These are phyloP conservation scores for Ogataea neopini DNA, from an alignment of 805 yeast species.

Conservation along the genomic window DNA sequence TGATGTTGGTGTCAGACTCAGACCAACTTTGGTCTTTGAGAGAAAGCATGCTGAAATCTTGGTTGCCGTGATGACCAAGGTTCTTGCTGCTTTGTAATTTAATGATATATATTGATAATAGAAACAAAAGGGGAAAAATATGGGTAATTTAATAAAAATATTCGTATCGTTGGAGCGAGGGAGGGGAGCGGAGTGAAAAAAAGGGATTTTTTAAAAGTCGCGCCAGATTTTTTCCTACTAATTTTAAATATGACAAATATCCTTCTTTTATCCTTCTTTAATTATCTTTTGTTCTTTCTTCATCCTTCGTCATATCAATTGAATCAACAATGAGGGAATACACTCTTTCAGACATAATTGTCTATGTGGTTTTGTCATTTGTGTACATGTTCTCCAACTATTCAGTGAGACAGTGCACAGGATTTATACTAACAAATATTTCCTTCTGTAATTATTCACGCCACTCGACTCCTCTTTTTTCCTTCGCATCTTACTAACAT, in stretches of 20 bases:
- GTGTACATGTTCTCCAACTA: slow-evolving; percentile 30
- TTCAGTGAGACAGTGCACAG: slow-evolving; percentile 20
- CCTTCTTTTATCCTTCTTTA: not conserved
- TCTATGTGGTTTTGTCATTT: slow-evolving; percentile 26
- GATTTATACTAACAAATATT: slow-evolving; percentile 21
- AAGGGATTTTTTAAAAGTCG: not conserved
- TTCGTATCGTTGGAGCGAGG: too few relatives aligned
- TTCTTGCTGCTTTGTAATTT: slow-evolving; percentile 28
- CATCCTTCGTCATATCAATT: not conserved
- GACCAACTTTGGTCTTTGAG: slow-evolving; percentile 79
- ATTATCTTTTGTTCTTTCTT: not conserved
- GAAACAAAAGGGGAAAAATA: slow-evolving; percentile 5
- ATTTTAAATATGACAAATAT: not conserved
- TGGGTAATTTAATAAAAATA: slow-evolving; percentile 6
- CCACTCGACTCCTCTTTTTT: slow-evolving; percentile 6
- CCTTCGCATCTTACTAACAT: slow-evolving; percentile 2
- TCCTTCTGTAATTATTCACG: slow-evolving; percentile 22
- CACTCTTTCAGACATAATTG: slow-evolving; percentile 30
- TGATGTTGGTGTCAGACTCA: slow-evolving; percentile 70
- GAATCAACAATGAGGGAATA: slow-evolving; percentile 31
- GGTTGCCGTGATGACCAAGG: slow-evolving; percentile 44
- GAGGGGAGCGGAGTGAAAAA: not conserved
- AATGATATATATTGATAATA: slow-evolving; percentile 1
- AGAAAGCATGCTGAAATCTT: slow-evolving; percentile 77
- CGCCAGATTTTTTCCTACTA: slow-evolving; percentile 1